Evolutionary conservation across 1,139 yeast genomes (phyloP), one percentile per base, ranked within the genome.

Genomic region (Hanseniaspora uvarum): DNA sequence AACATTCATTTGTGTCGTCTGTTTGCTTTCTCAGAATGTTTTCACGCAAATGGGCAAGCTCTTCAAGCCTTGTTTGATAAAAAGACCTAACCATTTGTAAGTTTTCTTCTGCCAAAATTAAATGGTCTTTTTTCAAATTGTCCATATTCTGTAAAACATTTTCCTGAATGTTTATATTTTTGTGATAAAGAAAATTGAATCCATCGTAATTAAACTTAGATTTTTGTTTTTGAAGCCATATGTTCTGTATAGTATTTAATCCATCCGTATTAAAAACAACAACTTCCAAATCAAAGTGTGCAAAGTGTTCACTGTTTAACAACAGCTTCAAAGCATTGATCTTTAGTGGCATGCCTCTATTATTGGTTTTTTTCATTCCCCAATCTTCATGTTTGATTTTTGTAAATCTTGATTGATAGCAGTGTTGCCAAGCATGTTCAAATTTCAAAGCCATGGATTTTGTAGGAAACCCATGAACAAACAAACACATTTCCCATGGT

Each of bases 371-470:
- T 5, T 50, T 39, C 48, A 54, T 43, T 4, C 60, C 14, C 77
- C 73, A 31, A 21, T 46, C 41, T n/a, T 7, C 59, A 52, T 70
- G 58, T 16, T 58, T 57, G 0, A 38, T n/a, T 1, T 67, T 61
- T 4, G 84, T 80, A 62, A 78, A 86, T 45, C 88, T 70, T 0
- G 94, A 81, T 52, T 71, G 74, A 58, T 79, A 72, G 0, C 83
- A 73, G 64, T 85, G 92, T 61, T 86, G 94, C 78, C 86, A 80
- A 1, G 94, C 89, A 65, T 83, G 86, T 60, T 81, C 83, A 58
- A 71, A 72, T 64, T 83, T 89, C 54, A 86, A 67, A 0, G 94
- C 94, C 5, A 81, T 68, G 3, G 81, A 72, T 58, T 77, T 78
- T n/a, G 80, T 78, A 0, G 87, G 87, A 63, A 86, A 86, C 10